Conservation (phyloP, 176 grass and related monocot genomes). For the Typha latifolia region DNA sequence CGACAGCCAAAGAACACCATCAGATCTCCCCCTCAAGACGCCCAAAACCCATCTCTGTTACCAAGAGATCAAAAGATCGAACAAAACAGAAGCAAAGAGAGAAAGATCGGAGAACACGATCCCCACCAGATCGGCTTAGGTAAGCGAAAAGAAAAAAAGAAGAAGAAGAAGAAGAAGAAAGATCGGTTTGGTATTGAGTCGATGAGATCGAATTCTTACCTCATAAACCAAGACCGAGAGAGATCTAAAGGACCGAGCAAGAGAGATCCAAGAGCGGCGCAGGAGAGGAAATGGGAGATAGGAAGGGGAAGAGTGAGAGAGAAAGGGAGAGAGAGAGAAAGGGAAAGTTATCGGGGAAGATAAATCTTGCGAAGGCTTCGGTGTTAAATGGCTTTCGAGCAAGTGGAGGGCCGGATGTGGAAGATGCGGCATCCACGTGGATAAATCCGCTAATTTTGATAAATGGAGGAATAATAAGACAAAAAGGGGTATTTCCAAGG, state of each 20-base stretch:
- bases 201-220: constrained; percentile 16
- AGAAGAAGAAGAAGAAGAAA: too few species aligned
- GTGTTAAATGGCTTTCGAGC: too few species aligned
- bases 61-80: constrained; percentile 13
- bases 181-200: background rate
- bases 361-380: too few species aligned
- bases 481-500: too few species aligned
- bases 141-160: too few species aligned
- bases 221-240: constrained; percentile 45
- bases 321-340: background rate
- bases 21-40: background rate
- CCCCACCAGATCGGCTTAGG: too few species aligned
- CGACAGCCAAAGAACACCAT: too few species aligned
- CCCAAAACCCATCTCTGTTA: background rate
- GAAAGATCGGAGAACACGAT: background rate
- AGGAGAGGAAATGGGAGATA: background rate
- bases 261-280: background rate
- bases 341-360: background rate
- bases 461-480: too few species aligned
- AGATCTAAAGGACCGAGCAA: constrained; percentile 21
- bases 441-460: too few species aligned
- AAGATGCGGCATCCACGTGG: too few species aligned
- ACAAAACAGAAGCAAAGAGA: constrained; percentile 1
- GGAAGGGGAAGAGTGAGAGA: background rate
- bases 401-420: too few species aligned